Conservation (phyloP, 2,329 filamentous ascomycete species). For the Talaromyces sp. region DNA sequence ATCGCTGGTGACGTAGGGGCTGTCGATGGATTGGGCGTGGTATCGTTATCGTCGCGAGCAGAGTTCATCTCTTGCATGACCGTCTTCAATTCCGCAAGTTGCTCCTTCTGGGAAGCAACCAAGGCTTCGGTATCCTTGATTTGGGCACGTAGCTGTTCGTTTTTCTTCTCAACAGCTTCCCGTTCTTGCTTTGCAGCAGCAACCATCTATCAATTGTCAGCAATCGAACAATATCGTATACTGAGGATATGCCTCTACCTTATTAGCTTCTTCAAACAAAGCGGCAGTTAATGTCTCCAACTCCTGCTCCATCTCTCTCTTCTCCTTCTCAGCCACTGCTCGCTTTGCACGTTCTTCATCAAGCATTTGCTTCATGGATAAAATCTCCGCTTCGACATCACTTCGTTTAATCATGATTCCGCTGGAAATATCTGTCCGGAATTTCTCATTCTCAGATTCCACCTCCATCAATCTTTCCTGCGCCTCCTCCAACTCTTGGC, state of each 20-base stretch:
- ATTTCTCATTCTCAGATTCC: slow-evolving; percentile 67
- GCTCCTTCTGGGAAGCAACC: slow-evolving; percentile 86
- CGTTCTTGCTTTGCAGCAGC: slow-evolving; percentile 82
- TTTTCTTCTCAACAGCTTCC: slow-evolving; percentile 76
- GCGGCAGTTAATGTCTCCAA: slow-evolving; percentile 85
- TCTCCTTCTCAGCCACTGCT: slow-evolving; percentile 69
- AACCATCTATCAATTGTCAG: slow-evolving; percentile 66
- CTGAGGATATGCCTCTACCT: slow-evolving; percentile 45
- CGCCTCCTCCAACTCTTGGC: slow-evolving; percentile 77
- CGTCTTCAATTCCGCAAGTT: slow-evolving; percentile 83
- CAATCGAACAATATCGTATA: background rate
- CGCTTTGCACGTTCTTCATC: slow-evolving; percentile 66
- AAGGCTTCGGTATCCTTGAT: slow-evolving; percentile 82
- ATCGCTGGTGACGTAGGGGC: slow-evolving; percentile 79
- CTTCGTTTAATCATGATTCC: slow-evolving; percentile 74
- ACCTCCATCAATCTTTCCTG: slow-evolving; percentile 66
- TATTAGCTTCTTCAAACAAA: slow-evolving; percentile 97
- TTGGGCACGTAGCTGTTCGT: slow-evolving; percentile 82
- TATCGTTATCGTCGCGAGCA: slow-evolving; percentile 66
- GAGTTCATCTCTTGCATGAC: slow-evolving; percentile 88
- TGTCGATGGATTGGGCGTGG: slow-evolving; percentile 63
- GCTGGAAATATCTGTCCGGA: slow-evolving; percentile 66
- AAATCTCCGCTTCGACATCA: slow-evolving; percentile 71
- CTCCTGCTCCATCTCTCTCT: slow-evolving; percentile 87
- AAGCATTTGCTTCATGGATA: slow-evolving; percentile 57